These are phyloP conservation scores for Plectosphaerella sp. DNA, from an alignment of 2,329 filamentous ascomycete species.

Conservation along the genomic window DNA sequence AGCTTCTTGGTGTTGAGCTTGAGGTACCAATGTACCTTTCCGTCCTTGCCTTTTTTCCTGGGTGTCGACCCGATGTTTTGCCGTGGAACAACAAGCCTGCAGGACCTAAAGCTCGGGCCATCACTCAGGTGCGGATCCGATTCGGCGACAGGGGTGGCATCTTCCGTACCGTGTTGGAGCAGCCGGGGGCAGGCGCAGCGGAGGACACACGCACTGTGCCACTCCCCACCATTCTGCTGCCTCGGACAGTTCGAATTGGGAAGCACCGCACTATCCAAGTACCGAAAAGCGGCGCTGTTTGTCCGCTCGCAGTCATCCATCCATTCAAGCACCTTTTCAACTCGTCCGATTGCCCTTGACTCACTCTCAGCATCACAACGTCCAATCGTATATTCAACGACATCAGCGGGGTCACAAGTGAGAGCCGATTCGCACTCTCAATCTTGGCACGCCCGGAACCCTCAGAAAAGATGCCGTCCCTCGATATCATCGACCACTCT, in stretches of 20 bases:
- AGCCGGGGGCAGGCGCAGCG: no score
- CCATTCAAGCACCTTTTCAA: background rate
- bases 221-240: rapidly evolving
- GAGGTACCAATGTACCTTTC: background rate
- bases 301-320: background rate
- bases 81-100: background rate
- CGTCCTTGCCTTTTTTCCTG: background rate
- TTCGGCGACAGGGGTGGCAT: background rate
- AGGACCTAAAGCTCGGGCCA: background rate
- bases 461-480: conserved; percentile 39
- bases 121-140: background rate
- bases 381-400: conserved; percentile 27
- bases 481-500: conserved; percentile 69
- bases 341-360: conserved; percentile 3
- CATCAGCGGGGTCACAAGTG: conserved; percentile 19
- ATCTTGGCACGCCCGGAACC: background rate
- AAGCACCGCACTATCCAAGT: conserved; percentile 1
- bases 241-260: background rate
- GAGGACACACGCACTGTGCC: conserved; percentile 2
- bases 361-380: background rate
- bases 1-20: conserved; percentile 4
- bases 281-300: conserved; percentile 3
- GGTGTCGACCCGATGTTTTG: background rate
- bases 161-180: background rate
- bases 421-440: conserved; percentile 11